These are phyloP conservation scores for Termitomyces sp. DNA, from an alignment of 1,284 basidiomycete genomes.

Conservation along the genomic window DNA sequence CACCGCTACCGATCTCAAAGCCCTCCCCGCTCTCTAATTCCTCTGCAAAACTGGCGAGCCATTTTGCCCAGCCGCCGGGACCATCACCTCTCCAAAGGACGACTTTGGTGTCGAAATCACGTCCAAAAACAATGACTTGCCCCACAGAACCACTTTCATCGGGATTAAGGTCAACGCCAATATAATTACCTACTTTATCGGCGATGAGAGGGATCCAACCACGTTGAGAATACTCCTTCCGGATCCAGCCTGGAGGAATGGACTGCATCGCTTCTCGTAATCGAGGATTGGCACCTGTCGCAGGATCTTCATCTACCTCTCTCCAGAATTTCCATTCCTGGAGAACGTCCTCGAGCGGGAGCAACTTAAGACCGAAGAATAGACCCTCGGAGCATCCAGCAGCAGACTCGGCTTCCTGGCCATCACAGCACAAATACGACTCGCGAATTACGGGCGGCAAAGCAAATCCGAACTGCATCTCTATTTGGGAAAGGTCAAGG, in stretches of 20 bases:
- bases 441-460: slow-evolving; percentile 79
- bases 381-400: slow-evolving; percentile 84
- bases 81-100: slow-evolving; percentile 93
- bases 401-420: slow-evolving; percentile 83
- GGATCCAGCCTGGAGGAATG: slow-evolving; percentile 89
- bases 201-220: slow-evolving; percentile 96
- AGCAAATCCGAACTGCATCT: slow-evolving; percentile 76
- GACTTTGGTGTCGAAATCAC: slow-evolving; percentile 97
- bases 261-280: slow-evolving; percentile 81
- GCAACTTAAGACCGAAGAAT: slow-evolving; percentile 80
- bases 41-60: slow-evolving; percentile 90
- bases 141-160: slow-evolving; percentile 73
- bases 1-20: slow-evolving; percentile 70
- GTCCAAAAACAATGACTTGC: slow-evolving; percentile 96
- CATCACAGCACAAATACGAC: slow-evolving; percentile 78
- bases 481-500: slow-evolving; percentile 70
- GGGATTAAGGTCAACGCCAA: slow-evolving; percentile 93
- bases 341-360: slow-evolving; percentile 85
- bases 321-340: slow-evolving; percentile 95
- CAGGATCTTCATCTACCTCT: slow-evolving; percentile 81
- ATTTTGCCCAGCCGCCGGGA: slow-evolving; percentile 89
- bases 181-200: slow-evolving; percentile 94
- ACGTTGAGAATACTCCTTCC: slow-evolving; percentile 84
- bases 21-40: slow-evolving; percentile 89
- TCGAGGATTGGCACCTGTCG: slow-evolving; percentile 68